Percentiles rank a stretch among this genome's conserved stretches.
phyloP scores from a whole-genome alignment of 2,329 filamentous ascomycete species.

The Diaporthe citriasiana region DNA sequence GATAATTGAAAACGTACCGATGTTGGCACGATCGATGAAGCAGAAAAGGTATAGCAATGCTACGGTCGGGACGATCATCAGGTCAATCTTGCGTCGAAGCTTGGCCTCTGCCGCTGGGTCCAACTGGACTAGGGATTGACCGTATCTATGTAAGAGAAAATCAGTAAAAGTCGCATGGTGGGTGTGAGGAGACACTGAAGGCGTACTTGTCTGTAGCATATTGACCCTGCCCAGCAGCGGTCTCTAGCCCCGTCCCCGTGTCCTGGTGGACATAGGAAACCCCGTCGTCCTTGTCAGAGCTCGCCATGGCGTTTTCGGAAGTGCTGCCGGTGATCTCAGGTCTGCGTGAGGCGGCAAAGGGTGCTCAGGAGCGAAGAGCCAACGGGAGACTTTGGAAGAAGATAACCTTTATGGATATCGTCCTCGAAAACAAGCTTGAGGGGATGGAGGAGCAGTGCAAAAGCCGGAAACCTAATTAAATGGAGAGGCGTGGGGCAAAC shows the following conservation, averaged over 20 bases:
- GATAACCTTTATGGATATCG: slow-evolving; percentile 10
- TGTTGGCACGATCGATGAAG: slow-evolving; percentile 82
- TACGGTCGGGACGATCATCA: slow-evolving; percentile 76
- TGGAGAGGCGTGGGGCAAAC: slow-evolving; percentile 30
- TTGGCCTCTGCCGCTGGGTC: slow-evolving; percentile 70
- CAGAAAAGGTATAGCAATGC: slow-evolving; percentile 78
- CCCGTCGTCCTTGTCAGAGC: slow-evolving; percentile 34
- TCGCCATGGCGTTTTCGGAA: slow-evolving; percentile 12
- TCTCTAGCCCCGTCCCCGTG: slow-evolving; percentile 34
- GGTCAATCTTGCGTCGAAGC: slow-evolving; percentile 75
- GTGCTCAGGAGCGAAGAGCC: not conserved
- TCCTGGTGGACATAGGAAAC: slow-evolving; percentile 34
- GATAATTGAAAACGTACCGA: slow-evolving; percentile 62
- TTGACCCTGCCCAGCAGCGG: slow-evolving; percentile 59
- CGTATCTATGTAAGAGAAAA: slow-evolving; percentile 55
- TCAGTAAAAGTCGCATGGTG: slow-evolving; percentile 8
- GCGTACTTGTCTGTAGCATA: slow-evolving; percentile 62
- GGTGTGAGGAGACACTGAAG: not conserved
- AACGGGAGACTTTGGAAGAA: not conserved
- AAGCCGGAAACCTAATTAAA: slow-evolving; percentile 1
- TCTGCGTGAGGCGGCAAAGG: not conserved
- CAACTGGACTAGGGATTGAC: slow-evolving; percentile 65
- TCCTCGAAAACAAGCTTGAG: not conserved
- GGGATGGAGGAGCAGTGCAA: not conserved
- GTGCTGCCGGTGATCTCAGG: not conserved